These are phyloP conservation scores for Chaetothyriales sp. DNA, from an alignment of 2,329 filamentous ascomycete genomes.

Conservation along the genomic window DNA sequence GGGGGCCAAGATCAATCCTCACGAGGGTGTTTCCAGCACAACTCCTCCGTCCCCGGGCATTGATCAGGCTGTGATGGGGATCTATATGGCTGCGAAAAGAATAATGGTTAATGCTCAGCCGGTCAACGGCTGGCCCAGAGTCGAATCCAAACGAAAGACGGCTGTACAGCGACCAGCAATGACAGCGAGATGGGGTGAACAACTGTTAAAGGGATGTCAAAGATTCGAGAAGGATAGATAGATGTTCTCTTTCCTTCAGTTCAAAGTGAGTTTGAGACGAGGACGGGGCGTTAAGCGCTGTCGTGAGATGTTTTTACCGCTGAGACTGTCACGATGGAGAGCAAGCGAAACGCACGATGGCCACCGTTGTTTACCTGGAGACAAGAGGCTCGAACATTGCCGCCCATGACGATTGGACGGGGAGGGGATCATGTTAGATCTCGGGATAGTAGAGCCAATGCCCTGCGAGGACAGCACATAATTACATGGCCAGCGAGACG, in stretches of 20 bases:
- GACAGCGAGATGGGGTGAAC: background rate
- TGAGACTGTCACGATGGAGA: background rate
- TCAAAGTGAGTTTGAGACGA: background rate
- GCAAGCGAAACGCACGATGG: background rate
- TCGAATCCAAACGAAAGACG: background rate
- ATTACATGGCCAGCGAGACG: background rate
- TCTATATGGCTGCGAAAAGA: background rate
- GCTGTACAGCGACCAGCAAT: background rate
- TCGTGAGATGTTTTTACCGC: background rate
- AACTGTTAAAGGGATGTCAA: background rate
- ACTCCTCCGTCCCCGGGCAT: background rate
- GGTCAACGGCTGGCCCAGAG: background rate
- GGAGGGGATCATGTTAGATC: background rate
- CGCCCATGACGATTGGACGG: background rate
- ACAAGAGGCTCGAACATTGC: background rate
- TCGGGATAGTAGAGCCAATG: background rate
- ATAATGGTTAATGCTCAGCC: background rate
- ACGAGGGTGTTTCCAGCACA: constrained; percentile 1
- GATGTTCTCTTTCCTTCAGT: background rate
- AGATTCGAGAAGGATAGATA: background rate
- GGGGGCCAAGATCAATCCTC: constrained; percentile 12
- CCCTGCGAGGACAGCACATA: background rate
- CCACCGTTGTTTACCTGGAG: background rate
- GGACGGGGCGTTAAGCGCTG: background rate
- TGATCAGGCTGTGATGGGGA: background rate